These are phyloP conservation scores for Iodosphaeria phyllophila DNA, from an alignment of 2,329 filamentous ascomycete species.

Conservation along the genomic window DNA sequence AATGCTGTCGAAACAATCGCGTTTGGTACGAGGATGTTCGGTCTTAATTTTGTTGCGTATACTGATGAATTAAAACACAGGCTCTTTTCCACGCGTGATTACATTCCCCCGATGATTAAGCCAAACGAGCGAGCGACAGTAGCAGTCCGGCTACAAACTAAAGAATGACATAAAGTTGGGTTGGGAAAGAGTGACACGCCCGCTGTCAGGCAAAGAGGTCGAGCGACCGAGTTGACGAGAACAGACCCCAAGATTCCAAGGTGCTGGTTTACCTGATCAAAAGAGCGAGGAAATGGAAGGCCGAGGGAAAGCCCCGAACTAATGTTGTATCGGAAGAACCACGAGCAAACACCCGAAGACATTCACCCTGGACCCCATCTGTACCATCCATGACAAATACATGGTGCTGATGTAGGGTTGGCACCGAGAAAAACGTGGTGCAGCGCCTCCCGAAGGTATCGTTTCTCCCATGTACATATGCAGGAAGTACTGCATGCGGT, in stretches of 20 bases:
- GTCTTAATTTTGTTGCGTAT: not conserved
- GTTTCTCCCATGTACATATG: too few relatives aligned
- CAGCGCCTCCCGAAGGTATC: too few relatives aligned
- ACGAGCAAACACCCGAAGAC: too few relatives aligned
- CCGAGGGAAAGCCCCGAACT: constrained; percentile 5
- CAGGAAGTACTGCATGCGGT: too few relatives aligned
- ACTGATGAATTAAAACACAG: not conserved
- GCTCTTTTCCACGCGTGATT: not conserved
- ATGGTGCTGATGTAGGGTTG: too few relatives aligned
- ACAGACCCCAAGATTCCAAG: constrained; percentile 8
- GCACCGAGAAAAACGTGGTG: too few relatives aligned
- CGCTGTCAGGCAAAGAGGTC: constrained; percentile 30
- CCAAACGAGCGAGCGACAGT: constrained; percentile 6
- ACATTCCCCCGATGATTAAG: not conserved
- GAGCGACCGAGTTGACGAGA: constrained; percentile 17
- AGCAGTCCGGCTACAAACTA: constrained; percentile 10
- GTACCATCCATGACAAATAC: too few relatives aligned
- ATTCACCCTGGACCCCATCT: too few relatives aligned
- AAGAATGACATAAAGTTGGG: constrained; percentile 21
- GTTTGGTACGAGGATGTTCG: not conserved
- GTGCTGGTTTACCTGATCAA: constrained; percentile 11
- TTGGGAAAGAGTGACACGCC: constrained; percentile 36
- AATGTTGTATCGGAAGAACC: constrained; percentile 6
- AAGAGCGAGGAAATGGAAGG: constrained; percentile 11
- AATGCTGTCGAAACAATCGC: not conserved